phyloP scores from a whole-genome alignment of 495 filamentous ascomycete genomes.

The Penicillium manginii region DNA sequence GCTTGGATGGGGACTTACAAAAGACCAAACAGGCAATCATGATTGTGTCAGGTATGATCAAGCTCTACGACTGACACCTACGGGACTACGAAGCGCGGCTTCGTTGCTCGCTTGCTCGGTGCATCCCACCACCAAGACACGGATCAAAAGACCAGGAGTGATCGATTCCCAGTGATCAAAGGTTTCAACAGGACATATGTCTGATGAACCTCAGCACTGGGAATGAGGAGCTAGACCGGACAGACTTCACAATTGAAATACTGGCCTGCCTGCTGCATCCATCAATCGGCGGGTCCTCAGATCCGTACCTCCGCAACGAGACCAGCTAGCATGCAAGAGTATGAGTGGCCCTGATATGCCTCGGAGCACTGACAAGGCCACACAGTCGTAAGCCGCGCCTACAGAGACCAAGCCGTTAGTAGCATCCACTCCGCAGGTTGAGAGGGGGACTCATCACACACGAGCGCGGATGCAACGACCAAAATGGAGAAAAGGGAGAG shows the following conservation, averaged over 20 bases:
- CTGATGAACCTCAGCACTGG: no score
- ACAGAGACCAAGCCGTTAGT: background rate
- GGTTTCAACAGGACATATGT: background rate
- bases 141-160: background rate
- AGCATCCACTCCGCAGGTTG: background rate
- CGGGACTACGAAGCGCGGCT: background rate
- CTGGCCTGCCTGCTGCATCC: background rate
- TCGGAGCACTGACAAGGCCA: background rate
- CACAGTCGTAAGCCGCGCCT: background rate
- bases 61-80: background rate
- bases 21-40: no score
- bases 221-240: background rate
- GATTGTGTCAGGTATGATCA: background rate
- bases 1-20: no score
- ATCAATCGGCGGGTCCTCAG: background rate
- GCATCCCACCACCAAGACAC: background rate
- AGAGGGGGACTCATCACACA: background rate
- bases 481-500: slow-evolving; percentile 12
- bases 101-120: background rate
- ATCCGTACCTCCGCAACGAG: background rate
- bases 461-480: slow-evolving; percentile 1
- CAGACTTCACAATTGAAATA: background rate
- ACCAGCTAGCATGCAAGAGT: background rate
- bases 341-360: background rate
- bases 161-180: background rate